Percentiles rank a stretch among this genome's conserved stretches.
These are phyloP conservation scores for Diatrype stigma DNA, from an alignment of 2,329 filamentous ascomycete species.

Conservation along the genomic window DNA sequence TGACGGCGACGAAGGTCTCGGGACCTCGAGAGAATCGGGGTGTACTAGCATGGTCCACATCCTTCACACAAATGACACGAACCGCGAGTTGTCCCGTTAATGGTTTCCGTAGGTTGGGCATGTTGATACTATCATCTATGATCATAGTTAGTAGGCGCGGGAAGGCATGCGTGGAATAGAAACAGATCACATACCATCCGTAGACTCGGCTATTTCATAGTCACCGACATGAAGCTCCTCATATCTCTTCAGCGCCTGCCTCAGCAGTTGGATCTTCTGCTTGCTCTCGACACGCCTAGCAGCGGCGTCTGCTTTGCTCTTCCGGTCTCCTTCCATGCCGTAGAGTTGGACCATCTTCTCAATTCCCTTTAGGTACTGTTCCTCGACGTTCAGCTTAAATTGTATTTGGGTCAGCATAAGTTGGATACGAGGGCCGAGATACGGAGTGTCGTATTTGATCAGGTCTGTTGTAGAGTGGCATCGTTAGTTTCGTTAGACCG, in stretches of 20 bases:
- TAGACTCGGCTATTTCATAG: slow-evolving; percentile 71
- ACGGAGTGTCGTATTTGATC: slow-evolving; percentile 96
- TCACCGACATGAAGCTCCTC: slow-evolving; percentile 90
- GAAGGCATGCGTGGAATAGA: background rate
- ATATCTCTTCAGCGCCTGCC: slow-evolving; percentile 93
- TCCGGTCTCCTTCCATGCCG: slow-evolving; percentile 93
- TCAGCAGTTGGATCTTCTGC: slow-evolving; percentile 93
- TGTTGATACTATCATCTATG: slow-evolving; percentile 91
- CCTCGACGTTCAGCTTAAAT: slow-evolving; percentile 98
- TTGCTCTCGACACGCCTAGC: slow-evolving; percentile 88
- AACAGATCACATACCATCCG: slow-evolving; percentile 63
- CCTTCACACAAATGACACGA: slow-evolving; percentile 81
- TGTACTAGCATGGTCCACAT: slow-evolving; percentile 88
- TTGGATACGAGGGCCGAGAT: slow-evolving; percentile 94
- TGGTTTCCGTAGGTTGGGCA: slow-evolving; percentile 93
- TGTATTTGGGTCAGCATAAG: slow-evolving; percentile 98
- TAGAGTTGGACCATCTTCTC: slow-evolving; percentile 99
- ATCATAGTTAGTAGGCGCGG: slow-evolving; percentile 10
- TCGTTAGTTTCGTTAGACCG: slow-evolving; percentile 3
- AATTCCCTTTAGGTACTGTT: slow-evolving; percentile 97
- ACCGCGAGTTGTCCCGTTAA: slow-evolving; percentile 86
- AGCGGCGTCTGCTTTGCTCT: slow-evolving; percentile 90
- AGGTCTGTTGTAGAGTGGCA: slow-evolving; percentile 58
- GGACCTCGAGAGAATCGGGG: slow-evolving; percentile 83
- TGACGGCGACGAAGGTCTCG: slow-evolving; percentile 93